Evolutionary conservation across 2,329 filamentous ascomycete genomes (phyloP).

Genomic region (Trichoderma sp.): DNA sequence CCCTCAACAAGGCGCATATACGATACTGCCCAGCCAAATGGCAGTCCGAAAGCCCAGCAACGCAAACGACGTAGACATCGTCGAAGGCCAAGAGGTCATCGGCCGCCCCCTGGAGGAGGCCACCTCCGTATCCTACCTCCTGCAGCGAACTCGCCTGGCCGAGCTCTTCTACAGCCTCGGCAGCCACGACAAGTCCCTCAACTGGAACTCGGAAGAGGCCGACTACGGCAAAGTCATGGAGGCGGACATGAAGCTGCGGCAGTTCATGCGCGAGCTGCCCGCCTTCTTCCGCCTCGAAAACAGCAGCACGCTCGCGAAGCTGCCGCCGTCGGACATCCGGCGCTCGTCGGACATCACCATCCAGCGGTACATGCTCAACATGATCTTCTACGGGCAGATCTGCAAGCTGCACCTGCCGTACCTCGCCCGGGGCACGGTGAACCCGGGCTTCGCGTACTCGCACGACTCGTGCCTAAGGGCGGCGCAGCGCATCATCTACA

Average conservation of each 20-base stretch:
- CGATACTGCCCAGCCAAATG: constrained; percentile 45
- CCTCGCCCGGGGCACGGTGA: constrained; percentile 40
- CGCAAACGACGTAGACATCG: constrained; percentile 44
- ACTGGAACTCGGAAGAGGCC: constrained; percentile 37
- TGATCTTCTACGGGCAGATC: constrained; percentile 41
- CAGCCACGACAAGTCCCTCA: constrained; percentile 39
- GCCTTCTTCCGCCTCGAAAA: constrained; percentile 36
- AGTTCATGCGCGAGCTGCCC: constrained; percentile 38
- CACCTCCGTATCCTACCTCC: constrained; percentile 44
- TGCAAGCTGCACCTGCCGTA: constrained; percentile 44
- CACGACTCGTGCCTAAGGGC: constrained; percentile 39
- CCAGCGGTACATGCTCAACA: constrained; percentile 40
- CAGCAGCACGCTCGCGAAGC: constrained; percentile 29
- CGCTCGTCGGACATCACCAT: constrained; percentile 35
- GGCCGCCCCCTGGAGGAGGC: constrained; percentile 38
- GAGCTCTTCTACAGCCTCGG: constrained; percentile 41
- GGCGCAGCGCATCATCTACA: constrained; percentile 38
- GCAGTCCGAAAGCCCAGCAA: constrained; percentile 44
- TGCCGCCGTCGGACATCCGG: constrained; percentile 33
- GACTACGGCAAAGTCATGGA: constrained; percentile 41
- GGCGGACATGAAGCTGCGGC: constrained; percentile 39
- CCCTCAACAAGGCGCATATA: constrained; percentile 42
- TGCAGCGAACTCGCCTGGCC: constrained; percentile 44
- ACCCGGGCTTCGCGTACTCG: constrained; percentile 40
- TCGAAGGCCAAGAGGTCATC: constrained; percentile 37